These are phyloP conservation scores for Zygosaccharomyces rouxii DNA, from an alignment of 805 yeast genomes.

Conservation along the genomic window DNA sequence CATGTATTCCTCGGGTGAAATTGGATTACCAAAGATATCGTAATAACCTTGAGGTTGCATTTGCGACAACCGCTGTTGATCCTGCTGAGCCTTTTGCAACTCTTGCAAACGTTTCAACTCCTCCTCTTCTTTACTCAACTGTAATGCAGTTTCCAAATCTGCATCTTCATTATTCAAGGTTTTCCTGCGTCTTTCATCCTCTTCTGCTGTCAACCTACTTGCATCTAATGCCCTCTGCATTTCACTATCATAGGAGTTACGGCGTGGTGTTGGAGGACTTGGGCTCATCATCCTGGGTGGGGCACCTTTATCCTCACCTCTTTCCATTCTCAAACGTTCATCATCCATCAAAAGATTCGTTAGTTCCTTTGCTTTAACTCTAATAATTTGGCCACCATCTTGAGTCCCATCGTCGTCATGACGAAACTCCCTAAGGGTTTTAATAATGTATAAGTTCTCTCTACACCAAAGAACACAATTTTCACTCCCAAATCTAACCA, in stretches of 20 bases:
- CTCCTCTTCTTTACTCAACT: constrained; percentile 28
- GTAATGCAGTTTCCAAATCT: constrained; percentile 27
- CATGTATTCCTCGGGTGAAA: constrained; percentile 35
- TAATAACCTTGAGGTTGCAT: constrained; percentile 30
- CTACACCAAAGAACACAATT: constrained; percentile 87
- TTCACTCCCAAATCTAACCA: constrained; percentile 81
- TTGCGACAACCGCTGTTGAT: constrained; percentile 25
- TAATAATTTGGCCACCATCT: constrained; percentile 82
- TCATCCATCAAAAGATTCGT: constrained; percentile 73
- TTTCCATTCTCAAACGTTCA: constrained; percentile 68
- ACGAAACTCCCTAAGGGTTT: constrained; percentile 85
- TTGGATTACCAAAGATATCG: constrained; percentile 36
- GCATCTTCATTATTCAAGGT: constrained; percentile 21
- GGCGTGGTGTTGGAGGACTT: constrained; percentile 13
- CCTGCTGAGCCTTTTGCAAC: constrained; percentile 24
- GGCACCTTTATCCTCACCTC: constrained; percentile 43
- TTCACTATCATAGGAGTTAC: constrained; percentile 64
- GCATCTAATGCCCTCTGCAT: constrained; percentile 75
- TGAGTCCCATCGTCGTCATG: constrained; percentile 68
- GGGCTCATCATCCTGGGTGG: constrained; percentile 19
- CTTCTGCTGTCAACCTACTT: constrained; percentile 75
- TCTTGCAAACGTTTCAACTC: constrained; percentile 27
- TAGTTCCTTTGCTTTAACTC: constrained; percentile 86
- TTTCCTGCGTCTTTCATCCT: constrained; percentile 59
- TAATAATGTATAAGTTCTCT: constrained; percentile 81